Conservation (phyloP, 1,284 basidiomycete genomes). For the Trametes versicolor region DNA sequence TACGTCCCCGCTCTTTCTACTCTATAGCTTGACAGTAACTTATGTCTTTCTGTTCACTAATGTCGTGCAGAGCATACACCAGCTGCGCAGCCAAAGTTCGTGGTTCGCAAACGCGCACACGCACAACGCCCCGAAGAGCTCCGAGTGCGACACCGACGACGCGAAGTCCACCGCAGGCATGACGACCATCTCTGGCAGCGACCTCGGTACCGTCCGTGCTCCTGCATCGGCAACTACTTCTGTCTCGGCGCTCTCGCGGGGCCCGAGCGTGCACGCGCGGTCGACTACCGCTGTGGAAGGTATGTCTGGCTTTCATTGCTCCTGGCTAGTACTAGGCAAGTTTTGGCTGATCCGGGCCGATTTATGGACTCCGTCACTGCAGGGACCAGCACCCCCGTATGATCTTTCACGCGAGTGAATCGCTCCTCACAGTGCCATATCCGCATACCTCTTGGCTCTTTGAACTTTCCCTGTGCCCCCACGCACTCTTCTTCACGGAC, state of each 20-base stretch:
- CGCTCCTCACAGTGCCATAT: neutral
- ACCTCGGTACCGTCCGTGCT: neutral
- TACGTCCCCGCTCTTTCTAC: constrained; percentile 11
- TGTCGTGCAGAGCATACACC: constrained; percentile 20
- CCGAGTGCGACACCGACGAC: constrained; percentile 6
- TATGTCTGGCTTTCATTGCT: neutral
- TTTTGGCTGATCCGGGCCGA: no score
- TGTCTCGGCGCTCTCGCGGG: constrained; percentile 15
- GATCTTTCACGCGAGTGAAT: neutral
- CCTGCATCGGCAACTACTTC: constrained; percentile 11
- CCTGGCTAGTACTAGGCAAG: neutral
- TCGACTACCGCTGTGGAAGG: constrained; percentile 33
- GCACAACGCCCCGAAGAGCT: constrained; percentile 7
- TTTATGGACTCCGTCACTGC: neutral
- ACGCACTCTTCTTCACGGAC: neutral
- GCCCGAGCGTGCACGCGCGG: constrained; percentile 29
- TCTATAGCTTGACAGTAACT: no score
- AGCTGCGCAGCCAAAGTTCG: constrained; percentile 27
- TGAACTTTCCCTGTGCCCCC: neutral
- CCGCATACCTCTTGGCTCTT: neutral
- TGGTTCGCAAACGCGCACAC: constrained; percentile 27
- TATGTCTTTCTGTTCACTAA: neutral
- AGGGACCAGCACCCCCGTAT: neutral
- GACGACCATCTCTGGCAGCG: constrained; percentile 5
- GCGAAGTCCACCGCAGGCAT: constrained; percentile 13